Base-by-base conservation (phyloP, 768 basidiomycete species). In the Russula vinacea region DNA sequence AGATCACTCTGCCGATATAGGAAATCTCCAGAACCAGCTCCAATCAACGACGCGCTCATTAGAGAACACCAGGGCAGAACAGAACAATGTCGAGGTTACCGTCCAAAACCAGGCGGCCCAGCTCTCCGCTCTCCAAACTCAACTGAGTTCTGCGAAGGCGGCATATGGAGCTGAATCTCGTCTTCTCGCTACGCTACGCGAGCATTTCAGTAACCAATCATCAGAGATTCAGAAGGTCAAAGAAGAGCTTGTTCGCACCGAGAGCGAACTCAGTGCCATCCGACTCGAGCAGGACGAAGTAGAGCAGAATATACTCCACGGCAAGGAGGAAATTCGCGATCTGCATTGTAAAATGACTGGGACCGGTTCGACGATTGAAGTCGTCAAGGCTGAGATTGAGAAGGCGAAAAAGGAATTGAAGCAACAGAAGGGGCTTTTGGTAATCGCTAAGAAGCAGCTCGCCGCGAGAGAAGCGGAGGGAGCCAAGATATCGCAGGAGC, bases 381-480 rank as follows among this genome's bases (percentile, higher is more conserved):
- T 77, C 13, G 73, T 88, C 57, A 94, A 90, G 74, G 78, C 76
- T 13, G 87, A 91, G 65, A 78, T 94, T 24, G 97, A 98, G 74
- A 94, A 90, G 77, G 74, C 83, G 45, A 94, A 87, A 79, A 98
- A 92, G 76, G 95, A 98, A 57, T 92, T 90, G 2, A 89, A 96
- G 74, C 93, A 97, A 72, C 95, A 98, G 78, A 98, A 93, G 74
- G 97, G 97, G 11, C 80, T 96, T 67, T 81, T 96, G 26, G 94
- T 94, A 5, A 96, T 98, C 73, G 91, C 92, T 6, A 89, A 88
- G 78, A 98, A 99, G 74, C 97, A 98, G 77, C 78, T 98, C 32
- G 83, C 83, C 29, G 84, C 89, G 5, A 89, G 92, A 66, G 96
- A 98, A 73, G 78, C 81, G 0, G 90, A 92, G 70, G 84, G 82